phyloP scores from a whole-genome alignment of 495 filamentous ascomycete species.

The Chlorociboria aeruginascens region DNA sequence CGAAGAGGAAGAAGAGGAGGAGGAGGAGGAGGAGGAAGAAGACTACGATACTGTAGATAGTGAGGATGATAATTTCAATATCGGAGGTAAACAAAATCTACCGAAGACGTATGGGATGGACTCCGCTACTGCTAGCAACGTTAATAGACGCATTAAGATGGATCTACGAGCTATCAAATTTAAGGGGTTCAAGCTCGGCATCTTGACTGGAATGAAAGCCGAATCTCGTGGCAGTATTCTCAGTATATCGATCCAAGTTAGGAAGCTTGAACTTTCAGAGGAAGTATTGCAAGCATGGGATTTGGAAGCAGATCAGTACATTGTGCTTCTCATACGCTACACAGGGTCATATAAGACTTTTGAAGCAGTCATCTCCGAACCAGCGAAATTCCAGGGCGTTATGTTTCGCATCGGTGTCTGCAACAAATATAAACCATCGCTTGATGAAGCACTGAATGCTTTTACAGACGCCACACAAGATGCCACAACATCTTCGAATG shows the following conservation, averaged over 20 bases:
- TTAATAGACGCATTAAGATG: constrained; percentile 33
- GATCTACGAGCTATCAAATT: constrained; percentile 52
- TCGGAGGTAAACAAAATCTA: not conserved
- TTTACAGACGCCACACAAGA: constrained; percentile 15
- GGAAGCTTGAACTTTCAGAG: constrained; percentile 61
- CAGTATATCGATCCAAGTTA: constrained; percentile 53
- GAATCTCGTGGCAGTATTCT: constrained; percentile 32
- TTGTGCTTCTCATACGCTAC: constrained; percentile 69
- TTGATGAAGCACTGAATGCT: constrained; percentile 19
- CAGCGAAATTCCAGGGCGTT: constrained; percentile 8
- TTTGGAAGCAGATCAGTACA: constrained; percentile 50
- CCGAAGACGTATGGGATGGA: not conserved
- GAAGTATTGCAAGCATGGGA: constrained; percentile 73
- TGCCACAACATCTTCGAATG: constrained; percentile 5
- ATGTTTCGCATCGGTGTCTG: constrained; percentile 33
- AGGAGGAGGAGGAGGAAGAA: constrained; percentile 24
- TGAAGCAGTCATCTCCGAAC: constrained; percentile 16
- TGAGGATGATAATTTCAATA: constrained; percentile 15
- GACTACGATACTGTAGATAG: constrained; percentile 13
- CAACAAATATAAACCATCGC: constrained; percentile 34
- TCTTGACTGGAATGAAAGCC: constrained; percentile 37
- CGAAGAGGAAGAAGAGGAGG: constrained; percentile 11
- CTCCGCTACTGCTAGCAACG: not conserved
- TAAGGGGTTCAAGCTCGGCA: constrained; percentile 68
- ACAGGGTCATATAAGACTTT: constrained; percentile 43